These are phyloP conservation scores for Haplographium delicatum DNA, from an alignment of 495 filamentous ascomycete genomes.

Conservation along the genomic window DNA sequence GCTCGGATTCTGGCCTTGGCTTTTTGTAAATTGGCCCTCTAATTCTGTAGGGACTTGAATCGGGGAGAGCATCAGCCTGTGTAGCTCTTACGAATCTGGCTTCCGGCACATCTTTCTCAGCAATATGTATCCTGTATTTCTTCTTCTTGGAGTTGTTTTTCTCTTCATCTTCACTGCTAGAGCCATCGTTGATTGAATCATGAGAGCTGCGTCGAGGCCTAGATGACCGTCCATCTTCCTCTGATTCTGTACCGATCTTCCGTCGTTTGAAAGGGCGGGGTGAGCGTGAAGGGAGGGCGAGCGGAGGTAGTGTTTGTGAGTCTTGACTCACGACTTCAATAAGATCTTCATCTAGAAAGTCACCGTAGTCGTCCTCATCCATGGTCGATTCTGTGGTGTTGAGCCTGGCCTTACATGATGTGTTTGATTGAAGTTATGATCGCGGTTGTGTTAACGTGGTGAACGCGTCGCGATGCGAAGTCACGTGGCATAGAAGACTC, in stretches of 20 bases:
- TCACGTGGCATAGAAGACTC: neutral
- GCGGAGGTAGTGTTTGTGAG: slow-evolving; percentile 22
- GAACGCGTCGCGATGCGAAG: slow-evolving; percentile 3
- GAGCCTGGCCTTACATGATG: neutral
- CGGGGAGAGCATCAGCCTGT: slow-evolving; percentile 20
- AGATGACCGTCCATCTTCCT: slow-evolving; percentile 2
- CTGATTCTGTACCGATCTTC: slow-evolving; percentile 1
- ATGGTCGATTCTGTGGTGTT: neutral
- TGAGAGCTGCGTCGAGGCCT: slow-evolving; percentile 3
- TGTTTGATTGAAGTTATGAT: neutral
- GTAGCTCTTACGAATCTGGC: slow-evolving; percentile 20
- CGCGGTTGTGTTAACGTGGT: neutral
- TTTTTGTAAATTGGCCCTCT: slow-evolving; percentile 25
- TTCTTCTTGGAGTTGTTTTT: slow-evolving; percentile 19
- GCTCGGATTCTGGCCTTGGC: slow-evolving; percentile 20
- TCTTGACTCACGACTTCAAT: slow-evolving; percentile 23
- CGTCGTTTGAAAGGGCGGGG: slow-evolving; percentile 8
- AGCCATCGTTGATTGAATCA: slow-evolving; percentile 2
- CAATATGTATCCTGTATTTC: slow-evolving; percentile 24
- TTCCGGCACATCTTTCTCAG: slow-evolving; percentile 13
- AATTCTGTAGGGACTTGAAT: slow-evolving; percentile 27
- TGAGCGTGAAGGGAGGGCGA: too few relatives aligned
- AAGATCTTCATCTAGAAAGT: slow-evolving; percentile 24
- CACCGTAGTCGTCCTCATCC: slow-evolving; percentile 25
- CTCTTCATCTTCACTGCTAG: slow-evolving; percentile 10